These are phyloP conservation scores for Aspergillus glaucus DNA, from an alignment of 2,329 filamentous ascomycete genomes.

Conservation along the genomic window DNA sequence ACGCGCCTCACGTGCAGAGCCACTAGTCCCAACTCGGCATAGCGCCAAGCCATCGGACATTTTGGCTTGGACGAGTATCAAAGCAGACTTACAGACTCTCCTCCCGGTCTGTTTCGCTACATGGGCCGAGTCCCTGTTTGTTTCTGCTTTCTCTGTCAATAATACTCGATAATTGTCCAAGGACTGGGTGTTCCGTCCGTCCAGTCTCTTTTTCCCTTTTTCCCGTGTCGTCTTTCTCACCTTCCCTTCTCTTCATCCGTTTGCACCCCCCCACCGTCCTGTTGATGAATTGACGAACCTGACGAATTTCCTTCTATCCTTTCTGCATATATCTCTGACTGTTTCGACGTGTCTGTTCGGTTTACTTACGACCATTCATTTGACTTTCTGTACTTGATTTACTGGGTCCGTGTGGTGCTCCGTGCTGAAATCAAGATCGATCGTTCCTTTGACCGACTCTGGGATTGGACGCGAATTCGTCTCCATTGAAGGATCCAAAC, in stretches of 20 bases:
- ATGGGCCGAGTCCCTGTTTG: neutral
- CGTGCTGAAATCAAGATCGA: conserved; percentile 7
- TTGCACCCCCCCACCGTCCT: conserved; percentile 9
- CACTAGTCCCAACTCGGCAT: neutral
- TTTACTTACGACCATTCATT: conserved; percentile 7
- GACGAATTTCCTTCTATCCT: conserved; percentile 34
- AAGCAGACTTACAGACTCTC: neutral
- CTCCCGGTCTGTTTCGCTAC: neutral
- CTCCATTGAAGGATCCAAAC: conserved; percentile 1
- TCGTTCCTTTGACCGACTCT: conserved; percentile 5
- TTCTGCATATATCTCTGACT: conserved; percentile 15
- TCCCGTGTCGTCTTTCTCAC: conserved; percentile 7
- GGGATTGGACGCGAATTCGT: conserved; percentile 9
- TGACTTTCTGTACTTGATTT: neutral
- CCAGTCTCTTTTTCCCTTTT: conserved; percentile 2
- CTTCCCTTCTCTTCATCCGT: conserved; percentile 9
- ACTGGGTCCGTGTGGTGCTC: neutral
- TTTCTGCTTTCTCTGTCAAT: neutral
- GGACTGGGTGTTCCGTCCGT: neutral
- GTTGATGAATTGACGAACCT: conserved; percentile 37
- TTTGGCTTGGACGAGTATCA: neutral
- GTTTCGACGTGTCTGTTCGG: conserved; percentile 9
- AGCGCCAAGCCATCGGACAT: neutral
- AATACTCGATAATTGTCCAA: neutral
- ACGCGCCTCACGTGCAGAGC: neutral